Percentiles rank a stretch among this genome's conserved stretches.
These are phyloP conservation scores for Aspergillus chevalieri DNA, from an alignment of 2,329 filamentous ascomycete species.

Conservation along the genomic window DNA sequence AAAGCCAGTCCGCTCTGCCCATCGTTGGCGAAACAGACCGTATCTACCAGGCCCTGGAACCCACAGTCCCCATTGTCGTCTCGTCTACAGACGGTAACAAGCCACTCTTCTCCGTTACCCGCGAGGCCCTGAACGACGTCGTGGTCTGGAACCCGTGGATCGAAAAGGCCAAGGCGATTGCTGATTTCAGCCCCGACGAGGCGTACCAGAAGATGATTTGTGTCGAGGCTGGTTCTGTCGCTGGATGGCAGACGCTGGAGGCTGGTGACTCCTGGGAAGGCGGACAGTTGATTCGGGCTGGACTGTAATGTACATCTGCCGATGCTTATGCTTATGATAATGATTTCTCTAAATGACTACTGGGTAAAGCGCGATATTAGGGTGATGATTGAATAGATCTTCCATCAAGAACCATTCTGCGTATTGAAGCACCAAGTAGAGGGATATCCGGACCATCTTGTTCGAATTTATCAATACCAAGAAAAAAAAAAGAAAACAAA, in stretches of 20 bases:
- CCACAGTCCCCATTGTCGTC: constrained; percentile 35
- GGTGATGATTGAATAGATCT: neutral
- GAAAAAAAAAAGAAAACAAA: neutral
- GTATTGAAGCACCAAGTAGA: too few relatives aligned
- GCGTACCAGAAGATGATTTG: constrained; percentile 93
- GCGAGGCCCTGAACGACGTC: constrained; percentile 79
- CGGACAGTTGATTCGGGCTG: constrained; percentile 50
- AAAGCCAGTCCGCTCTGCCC: constrained; percentile 57
- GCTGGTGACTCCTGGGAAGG: constrained; percentile 65
- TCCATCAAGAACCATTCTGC: neutral
- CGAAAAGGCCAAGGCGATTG: constrained; percentile 74
- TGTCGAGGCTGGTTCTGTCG: constrained; percentile 81
- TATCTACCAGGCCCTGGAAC: constrained; percentile 66
- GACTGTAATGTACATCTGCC: neutral
- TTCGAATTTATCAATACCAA: neutral
- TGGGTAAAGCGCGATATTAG: neutral
- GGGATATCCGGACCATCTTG: neutral
- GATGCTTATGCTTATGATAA: neutral
- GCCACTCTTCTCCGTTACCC: constrained; percentile 64
- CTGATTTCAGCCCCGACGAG: constrained; percentile 81
- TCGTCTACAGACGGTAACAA: constrained; percentile 47
- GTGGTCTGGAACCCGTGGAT: constrained; percentile 98
- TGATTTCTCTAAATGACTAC: neutral
- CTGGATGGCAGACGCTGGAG: constrained; percentile 77
- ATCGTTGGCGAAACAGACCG: constrained; percentile 80